Evolutionary conservation across 352 stramenopile genomes (phyloP), one percentile per base, ranked within the genome.

Genomic region (Phytophthora tubulina): DNA sequence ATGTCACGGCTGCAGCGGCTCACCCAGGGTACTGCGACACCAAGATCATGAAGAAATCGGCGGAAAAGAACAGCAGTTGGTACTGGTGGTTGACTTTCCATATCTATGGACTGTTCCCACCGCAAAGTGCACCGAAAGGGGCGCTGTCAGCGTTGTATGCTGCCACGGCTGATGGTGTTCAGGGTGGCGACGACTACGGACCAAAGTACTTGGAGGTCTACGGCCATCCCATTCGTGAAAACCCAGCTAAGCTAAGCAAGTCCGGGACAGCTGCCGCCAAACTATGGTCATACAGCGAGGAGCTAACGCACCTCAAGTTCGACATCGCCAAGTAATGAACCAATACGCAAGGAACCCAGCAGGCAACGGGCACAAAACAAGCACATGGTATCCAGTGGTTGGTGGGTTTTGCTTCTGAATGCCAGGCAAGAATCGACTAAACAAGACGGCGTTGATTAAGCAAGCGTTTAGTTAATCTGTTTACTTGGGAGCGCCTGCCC

Each of bases 231-330:
- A 51, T 52, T 38, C 63, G 76, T 1, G 75, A 83, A 39, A 66
- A 80, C 27, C 73, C 80, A 4, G 27, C 36, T 3, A 67, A 67
- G 8, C 32, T 73, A 13, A 72, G 46, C 71, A 73, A 76, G 54
- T 85, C 78, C 9, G 39, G 64, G 27, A 49, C 46, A 3, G 51
- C 68, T 4, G 75, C 70, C 0, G 45, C 31, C 27, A 80, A 73
- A 31, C 57, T 89, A 0, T 89, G 80, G 81, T 56, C 77, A 2
- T 57, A 70, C 33, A 91, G 83, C 50, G 81, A 91, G 45, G 27
- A 60, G 10, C 58, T 89, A 30, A 68, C 74, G n/a, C 76, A 76
- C 44, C 42, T 78, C n/a, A 53, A 46, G 7, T 81, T 82, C 31
- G 55, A 69, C 2, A 41, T 83, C 7, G 17, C 50, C 27, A 46